Evolutionary conservation across 495 filamentous ascomycete species (phyloP).

Genomic region (Penicillium lagena): DNA sequence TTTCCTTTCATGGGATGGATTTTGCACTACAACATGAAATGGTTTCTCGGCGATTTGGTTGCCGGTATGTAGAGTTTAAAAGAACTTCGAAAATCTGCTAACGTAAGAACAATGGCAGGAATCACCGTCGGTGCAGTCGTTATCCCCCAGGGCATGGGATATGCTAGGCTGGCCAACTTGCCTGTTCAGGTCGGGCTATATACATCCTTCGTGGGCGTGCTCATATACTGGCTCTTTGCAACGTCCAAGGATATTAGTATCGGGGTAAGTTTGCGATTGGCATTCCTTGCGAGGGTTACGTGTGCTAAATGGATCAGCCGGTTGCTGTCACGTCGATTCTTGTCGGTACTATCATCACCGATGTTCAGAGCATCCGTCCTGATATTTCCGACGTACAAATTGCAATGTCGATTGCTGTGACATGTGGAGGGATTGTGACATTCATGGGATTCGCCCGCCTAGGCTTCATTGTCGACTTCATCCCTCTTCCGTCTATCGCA

Average conservation of each 20-base stretch:
- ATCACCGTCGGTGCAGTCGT: constrained; percentile 95
- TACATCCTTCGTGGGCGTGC: constrained; percentile 94
- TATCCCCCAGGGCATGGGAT: constrained; percentile 96
- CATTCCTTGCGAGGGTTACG: no score
- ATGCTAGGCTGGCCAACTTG: constrained; percentile 78
- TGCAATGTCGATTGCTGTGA: constrained; percentile 73
- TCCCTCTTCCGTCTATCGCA: constrained; percentile 82
- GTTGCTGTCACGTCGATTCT: constrained; percentile 95
- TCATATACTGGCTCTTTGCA: constrained; percentile 97
- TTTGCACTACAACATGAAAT: constrained; percentile 76
- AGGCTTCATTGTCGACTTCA: constrained; percentile 97
- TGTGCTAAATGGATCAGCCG: constrained; percentile 30
- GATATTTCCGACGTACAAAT: constrained; percentile 55
- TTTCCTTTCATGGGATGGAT: constrained; percentile 93
- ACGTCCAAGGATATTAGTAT: constrained; percentile 99
- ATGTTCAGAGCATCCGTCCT: constrained; percentile 50
- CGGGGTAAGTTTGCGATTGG: constrained; percentile 29
- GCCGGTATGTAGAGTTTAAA: constrained; percentile 58
- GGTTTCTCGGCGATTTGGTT: constrained; percentile 82
- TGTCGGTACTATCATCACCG: constrained; percentile 68
- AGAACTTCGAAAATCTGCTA: no score
- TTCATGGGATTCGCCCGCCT: constrained; percentile 72
- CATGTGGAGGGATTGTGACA: constrained; percentile 72
- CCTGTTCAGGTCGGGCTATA: constrained; percentile 82
- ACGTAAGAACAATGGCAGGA: constrained; percentile 34